Base-by-base conservation (phyloP, 2,329 filamentous ascomycete genomes). In the Diaporthe humulicola region DNA sequence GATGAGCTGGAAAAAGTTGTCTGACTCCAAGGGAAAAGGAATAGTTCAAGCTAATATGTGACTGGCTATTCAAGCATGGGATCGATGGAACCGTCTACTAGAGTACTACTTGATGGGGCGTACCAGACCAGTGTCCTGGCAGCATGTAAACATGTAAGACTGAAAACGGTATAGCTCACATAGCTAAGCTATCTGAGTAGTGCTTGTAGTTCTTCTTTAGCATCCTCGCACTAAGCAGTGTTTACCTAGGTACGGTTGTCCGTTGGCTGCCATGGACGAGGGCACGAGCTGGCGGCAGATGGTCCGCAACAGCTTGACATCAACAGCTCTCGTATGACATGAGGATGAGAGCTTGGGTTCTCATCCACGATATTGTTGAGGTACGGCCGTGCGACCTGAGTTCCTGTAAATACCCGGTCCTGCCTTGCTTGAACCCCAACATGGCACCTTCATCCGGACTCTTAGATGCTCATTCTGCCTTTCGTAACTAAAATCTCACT, bases 1-100 rank as follows among this genome's bases (percentile, higher is more conserved):
- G 4, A 14, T n/a, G 36, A 3, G 8, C 3, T 9, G 8, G 4
- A 40, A 5, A 25, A 4, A 19, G 3, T 7, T 1, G 2, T 61
- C 5, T 28, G 2, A 0, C n/a, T 7, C 5, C 3, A 1, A 22
- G 17, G 22, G n/a, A 12, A 14, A 14, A 1, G 15, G n/a, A 14
- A 10, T 22, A 22, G 12, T 2, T 10, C 3, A 28, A 28, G 2
- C 14, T 12, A 42, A 19, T 0, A 3, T 42, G 6, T 8, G 10
- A 30, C 1, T 33, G 28, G 10, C 30, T 4, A 10, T 17, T 40
- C 7, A 22, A 8, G 15, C 33, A 15, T 14, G 4, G 14, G 1
- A n/a, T 48, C 25, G n/a, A 61, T 42, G 7, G 3, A 25, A 42
- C 28, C n/a, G 15, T 19, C 8, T 19, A 7, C 12, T 1, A 15